phyloP scores from a whole-genome alignment of 2,329 filamentous ascomycete genomes.

The Passalora sequoiae region DNA sequence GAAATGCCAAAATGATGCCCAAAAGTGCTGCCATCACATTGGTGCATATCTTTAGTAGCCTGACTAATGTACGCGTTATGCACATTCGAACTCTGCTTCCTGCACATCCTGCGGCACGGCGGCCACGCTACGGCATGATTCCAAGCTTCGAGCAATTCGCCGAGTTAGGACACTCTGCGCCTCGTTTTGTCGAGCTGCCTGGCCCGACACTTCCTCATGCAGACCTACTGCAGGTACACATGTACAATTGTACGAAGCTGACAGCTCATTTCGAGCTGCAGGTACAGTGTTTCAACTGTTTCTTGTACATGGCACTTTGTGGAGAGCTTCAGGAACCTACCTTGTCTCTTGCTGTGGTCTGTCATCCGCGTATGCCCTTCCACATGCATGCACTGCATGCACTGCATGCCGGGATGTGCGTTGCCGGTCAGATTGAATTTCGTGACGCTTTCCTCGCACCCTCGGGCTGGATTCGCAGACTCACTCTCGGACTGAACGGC shows the following conservation, averaged over 20 bases:
- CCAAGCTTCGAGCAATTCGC: background rate
- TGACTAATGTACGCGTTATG: constrained; percentile 7
- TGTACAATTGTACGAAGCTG: constrained; percentile 7
- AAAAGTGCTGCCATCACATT: background rate
- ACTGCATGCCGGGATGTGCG: background rate
- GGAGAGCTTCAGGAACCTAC: constrained; percentile 1
- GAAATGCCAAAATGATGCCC: background rate
- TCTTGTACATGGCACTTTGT: constrained; percentile 2
- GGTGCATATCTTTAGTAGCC: constrained; percentile 5
- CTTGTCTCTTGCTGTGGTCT: background rate
- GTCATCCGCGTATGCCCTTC: background rate
- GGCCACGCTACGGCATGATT: background rate
- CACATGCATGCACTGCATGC: constrained; percentile 6
- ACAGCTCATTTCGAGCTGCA: constrained; percentile 14
- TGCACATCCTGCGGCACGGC: constrained; percentile 2
- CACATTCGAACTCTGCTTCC: constrained; percentile 9
- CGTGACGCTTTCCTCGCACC: no score
- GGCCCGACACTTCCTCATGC: constrained; percentile 8
- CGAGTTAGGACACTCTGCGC: constrained; percentile 1
- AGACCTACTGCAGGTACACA: constrained; percentile 20
- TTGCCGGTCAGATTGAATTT: background rate
- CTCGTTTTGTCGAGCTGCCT: background rate
- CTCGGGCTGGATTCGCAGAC: background rate
- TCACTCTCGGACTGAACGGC: background rate
- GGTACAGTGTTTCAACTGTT: constrained; percentile 8